phyloP scores from a whole-genome alignment of 306 rosid genomes.

The Ceratonia siliqua region DNA sequence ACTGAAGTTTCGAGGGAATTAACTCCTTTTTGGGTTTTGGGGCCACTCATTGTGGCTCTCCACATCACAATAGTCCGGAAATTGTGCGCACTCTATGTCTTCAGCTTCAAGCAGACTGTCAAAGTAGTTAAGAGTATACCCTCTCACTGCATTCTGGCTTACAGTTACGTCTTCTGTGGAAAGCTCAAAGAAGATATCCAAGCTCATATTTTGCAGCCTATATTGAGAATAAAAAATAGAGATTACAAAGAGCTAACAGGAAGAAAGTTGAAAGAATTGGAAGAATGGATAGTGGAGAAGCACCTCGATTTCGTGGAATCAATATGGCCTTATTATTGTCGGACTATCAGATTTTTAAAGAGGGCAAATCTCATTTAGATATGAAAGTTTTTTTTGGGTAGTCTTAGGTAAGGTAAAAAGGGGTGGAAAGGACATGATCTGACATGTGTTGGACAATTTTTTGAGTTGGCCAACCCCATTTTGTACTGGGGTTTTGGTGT shows the following conservation, averaged over 20 bases:
- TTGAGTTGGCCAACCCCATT: constrained; percentile 49
- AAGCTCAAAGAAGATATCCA: constrained; percentile 60
- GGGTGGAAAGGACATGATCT: constrained; percentile 30
- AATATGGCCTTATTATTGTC: constrained; percentile 83
- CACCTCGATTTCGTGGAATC: constrained; percentile 77
- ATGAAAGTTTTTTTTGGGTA: constrained; percentile 25
- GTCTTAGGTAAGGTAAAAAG: constrained; percentile 31
- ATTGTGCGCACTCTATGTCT: constrained; percentile 63
- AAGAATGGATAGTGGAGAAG: constrained; percentile 55
- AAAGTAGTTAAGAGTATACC: constrained; percentile 57
- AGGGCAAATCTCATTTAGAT: constrained; percentile 75
- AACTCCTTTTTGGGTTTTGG: constrained; percentile 82
- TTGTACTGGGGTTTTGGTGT: constrained; percentile 49
- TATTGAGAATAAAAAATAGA: constrained; percentile 52
- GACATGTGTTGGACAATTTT: constrained; percentile 25
- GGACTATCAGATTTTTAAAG: constrained; percentile 77
- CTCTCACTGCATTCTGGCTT: constrained; percentile 52
- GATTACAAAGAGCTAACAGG: constrained; percentile 61
- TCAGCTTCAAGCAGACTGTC: constrained; percentile 75
- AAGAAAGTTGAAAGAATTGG: constrained; percentile 57
- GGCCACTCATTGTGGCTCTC: constrained; percentile 67
- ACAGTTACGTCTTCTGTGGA: constrained; percentile 52
- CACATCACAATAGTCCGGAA: constrained; percentile 60
- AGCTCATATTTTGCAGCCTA: constrained; percentile 53
- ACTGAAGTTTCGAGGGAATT: constrained; percentile 79